Conservation (phyloP, 2,329 filamentous ascomycete genomes). For the Aspergillus pseudonomiae region DNA sequence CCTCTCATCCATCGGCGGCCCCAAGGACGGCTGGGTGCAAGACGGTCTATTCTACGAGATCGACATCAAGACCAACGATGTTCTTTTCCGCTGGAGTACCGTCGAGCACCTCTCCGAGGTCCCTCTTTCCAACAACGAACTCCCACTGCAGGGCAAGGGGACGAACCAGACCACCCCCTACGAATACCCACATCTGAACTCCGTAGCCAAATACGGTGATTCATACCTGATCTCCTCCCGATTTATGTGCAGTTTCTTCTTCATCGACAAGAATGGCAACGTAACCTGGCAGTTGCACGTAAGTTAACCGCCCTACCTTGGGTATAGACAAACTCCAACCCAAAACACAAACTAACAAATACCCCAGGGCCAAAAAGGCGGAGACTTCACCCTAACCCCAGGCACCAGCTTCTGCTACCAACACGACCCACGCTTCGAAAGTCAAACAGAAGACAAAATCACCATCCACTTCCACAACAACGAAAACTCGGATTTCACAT, state of each 20-base stretch:
- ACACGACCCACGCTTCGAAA: slow-evolving; percentile 36
- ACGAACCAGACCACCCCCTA: slow-evolving; percentile 21
- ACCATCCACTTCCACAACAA: slow-evolving; percentile 35
- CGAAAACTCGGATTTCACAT: slow-evolving; percentile 23
- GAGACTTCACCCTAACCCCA: slow-evolving; percentile 24
- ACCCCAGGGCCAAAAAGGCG: slow-evolving; percentile 27
- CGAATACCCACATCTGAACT: slow-evolving; percentile 29
- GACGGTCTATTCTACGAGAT: slow-evolving; percentile 33
- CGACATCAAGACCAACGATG: slow-evolving; percentile 28
- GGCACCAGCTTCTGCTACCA: slow-evolving; percentile 31
- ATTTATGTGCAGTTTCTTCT: slow-evolving; percentile 27
- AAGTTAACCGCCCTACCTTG: background rate
- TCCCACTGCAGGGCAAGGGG: slow-evolving; percentile 17
- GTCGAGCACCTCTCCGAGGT: slow-evolving; percentile 26
- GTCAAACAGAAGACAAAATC: slow-evolving; percentile 29
- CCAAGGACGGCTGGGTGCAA: slow-evolving; percentile 27
- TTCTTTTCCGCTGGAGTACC: slow-evolving; percentile 30
- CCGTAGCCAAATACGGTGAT: slow-evolving; percentile 26
- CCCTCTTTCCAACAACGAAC: slow-evolving; percentile 19
- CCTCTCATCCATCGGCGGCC: slow-evolving; percentile 24
- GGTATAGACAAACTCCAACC: background rate
- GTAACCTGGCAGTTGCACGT: slow-evolving; percentile 32
- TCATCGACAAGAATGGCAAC: slow-evolving; percentile 26
- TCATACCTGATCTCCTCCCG: slow-evolving; percentile 25
- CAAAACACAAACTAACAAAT: background rate